phyloP scores from a whole-genome alignment of 805 yeast species.

The Kodamaea kaohsiungensis region DNA sequence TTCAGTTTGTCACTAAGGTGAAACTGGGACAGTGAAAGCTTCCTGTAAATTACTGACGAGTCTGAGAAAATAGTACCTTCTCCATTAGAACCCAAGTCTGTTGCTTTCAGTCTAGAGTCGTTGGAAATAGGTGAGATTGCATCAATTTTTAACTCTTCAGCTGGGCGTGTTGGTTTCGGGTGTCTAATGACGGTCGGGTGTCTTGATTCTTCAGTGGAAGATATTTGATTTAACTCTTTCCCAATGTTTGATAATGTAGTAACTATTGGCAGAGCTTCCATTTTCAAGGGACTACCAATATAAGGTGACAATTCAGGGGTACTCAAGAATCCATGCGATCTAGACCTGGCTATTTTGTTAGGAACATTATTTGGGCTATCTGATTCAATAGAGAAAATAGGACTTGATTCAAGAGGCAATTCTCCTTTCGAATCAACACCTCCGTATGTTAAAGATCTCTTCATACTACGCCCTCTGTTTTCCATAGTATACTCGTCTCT shows the following conservation, averaged over 20 bases:
- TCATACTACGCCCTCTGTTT: not conserved
- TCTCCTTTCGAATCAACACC: not conserved
- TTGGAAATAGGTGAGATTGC: slow-evolving; percentile 5
- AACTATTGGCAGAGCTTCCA: not conserved
- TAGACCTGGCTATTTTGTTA: not conserved
- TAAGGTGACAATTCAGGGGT: not conserved
- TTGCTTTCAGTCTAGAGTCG: not conserved
- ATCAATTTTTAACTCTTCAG: slow-evolving; percentile 1
- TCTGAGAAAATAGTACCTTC: not conserved
- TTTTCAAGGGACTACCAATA: not conserved
- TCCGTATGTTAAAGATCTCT: not conserved
- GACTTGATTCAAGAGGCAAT: not conserved
- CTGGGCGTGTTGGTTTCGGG: not conserved
- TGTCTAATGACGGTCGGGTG: slow-evolving; percentile 4
- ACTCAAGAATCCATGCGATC: not conserved
- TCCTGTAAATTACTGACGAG: not conserved
- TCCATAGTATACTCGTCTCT: not conserved
- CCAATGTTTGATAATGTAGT: not conserved
- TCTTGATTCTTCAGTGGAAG: not conserved
- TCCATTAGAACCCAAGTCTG: not conserved
- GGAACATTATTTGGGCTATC: not conserved
- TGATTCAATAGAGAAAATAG: not conserved
- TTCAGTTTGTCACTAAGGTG: not conserved
- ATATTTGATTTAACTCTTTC: not conserved
- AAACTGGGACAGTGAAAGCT: not conserved